Base-by-base conservation (phyloP, 106 monocot genomes). In the Dendrobium chrysotoxum region DNA sequence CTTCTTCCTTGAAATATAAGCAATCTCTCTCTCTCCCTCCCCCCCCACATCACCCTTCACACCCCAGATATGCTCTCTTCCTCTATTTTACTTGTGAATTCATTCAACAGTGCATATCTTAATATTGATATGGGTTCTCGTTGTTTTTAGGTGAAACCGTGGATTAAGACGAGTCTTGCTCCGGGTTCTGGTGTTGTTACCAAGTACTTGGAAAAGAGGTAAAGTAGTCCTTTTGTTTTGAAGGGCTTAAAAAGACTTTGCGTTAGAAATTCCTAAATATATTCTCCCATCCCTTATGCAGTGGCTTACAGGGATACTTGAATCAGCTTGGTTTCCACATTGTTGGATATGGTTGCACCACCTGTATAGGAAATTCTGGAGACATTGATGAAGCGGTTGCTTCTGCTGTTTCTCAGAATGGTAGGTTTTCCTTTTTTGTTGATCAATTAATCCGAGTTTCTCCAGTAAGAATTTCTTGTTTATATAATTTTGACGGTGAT, bases 351-450 rank as follows among this genome's bases (percentile, higher is more conserved):
- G 97, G 97, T 4, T 98, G 97, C 83, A 98, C 97, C 23, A 98
- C 97, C 46, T 98, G 97, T 80, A 98, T 98, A 79, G 94, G 97
- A 39, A 98, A 98, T 83, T 98, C 97, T 30, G 97, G 97, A 72
- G 97, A 98, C 45, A 85, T 98, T 85, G 89, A 98, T 83, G 94
- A 92, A 85, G 25, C 92, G 26, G 90, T 98, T 28, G 81, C 94
- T 40, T 72, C 92, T 65, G 94, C 94, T 23, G 95, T 98, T n/a
- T 73, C 84, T 76, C 91, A 98, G 26, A 98, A 98, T 85, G 97
- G 97, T 98, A 81, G 83, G 5, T 11, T 53, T 50, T 76, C n/a
- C 30, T 35, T 40, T 35, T 54, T 76, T 70, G 23, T 75, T 76
- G 12, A 47, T 21, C 55, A 41, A 35, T 81, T 10, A 6, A 31